These are phyloP conservation scores for Phallus indusiatus DNA, from an alignment of 768 basidiomycete genomes.

Conservation along the genomic window DNA sequence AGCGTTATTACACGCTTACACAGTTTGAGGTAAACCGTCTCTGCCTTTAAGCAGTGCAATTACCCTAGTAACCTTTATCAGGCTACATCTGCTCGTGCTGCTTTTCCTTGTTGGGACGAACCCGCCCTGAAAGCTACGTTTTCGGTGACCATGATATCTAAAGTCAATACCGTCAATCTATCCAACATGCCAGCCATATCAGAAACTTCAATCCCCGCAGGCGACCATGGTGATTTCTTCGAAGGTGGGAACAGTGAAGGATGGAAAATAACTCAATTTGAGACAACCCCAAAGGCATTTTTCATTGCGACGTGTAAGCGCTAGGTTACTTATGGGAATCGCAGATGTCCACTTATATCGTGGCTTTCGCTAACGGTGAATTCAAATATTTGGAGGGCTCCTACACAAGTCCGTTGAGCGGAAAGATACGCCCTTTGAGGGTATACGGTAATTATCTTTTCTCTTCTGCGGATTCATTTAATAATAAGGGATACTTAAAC, in stretches of 20 bases:
- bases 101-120: conserved; percentile 91
- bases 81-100: conserved; percentile 77
- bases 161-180: conserved; percentile 61
- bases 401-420: conserved; percentile 71
- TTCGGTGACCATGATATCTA: conserved; percentile 66
- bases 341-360: conserved; percentile 85
- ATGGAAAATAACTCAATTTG: conserved; percentile 79
- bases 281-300: conserved; percentile 52
- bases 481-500: neutral
- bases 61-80: conserved; percentile 20
- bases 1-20: conserved; percentile 61
- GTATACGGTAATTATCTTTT: conserved; percentile 53
- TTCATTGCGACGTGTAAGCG: neutral
- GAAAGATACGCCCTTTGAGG: conserved; percentile 71
- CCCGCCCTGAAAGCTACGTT: conserved; percentile 84
- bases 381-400: conserved; percentile 68
- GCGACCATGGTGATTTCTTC: neutral
- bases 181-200: conserved; percentile 78
- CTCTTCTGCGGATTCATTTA: too few relatives aligned
- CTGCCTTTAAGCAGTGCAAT: neutral
- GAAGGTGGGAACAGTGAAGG: conserved; percentile 19
- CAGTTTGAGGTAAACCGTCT: conserved; percentile 63
- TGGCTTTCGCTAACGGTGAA: conserved; percentile 73
- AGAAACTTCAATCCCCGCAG: conserved; percentile 14
- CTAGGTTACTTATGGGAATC: neutral